Evolutionary conservation across 495 filamentous ascomycete species (phyloP).

Genomic region (Amniculicola lignicola): DNA sequence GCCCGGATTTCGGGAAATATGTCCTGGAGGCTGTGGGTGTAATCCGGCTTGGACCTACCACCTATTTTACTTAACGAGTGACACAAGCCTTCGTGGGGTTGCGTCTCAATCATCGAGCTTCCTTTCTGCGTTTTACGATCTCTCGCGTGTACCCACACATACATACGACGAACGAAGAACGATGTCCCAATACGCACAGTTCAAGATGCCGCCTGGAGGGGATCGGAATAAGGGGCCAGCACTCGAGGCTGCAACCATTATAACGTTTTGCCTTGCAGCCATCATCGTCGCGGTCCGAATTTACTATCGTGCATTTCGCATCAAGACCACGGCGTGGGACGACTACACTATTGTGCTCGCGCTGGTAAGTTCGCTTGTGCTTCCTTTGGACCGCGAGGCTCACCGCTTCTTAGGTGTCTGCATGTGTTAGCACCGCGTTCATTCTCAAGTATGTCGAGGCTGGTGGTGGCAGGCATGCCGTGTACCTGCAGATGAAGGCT

Average conservation of each 20-base stretch:
- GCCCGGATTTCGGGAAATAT: no score
- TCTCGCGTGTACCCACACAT: no score
- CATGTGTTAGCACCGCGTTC: conserved; percentile 6
- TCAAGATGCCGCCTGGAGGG: neutral
- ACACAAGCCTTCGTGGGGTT: no score
- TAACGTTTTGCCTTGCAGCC: neutral
- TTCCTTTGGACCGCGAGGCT: neutral
- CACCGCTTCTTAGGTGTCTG: neutral
- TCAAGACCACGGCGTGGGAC: conserved; percentile 3
- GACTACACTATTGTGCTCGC: conserved; percentile 2
- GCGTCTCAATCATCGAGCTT: no score
- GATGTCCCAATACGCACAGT: neutral
- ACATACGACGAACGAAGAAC: no score
- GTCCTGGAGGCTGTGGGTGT: no score
- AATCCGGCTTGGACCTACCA: no score
- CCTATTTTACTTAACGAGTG: no score
- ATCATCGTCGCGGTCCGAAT: neutral
- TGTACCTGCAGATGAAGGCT: conserved; percentile 2
- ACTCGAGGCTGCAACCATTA: neutral
- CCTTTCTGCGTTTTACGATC: no score
- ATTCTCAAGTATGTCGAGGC: conserved; percentile 9
- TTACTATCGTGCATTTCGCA: neutral
- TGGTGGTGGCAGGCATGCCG: conserved; percentile 10
- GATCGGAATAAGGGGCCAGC: conserved; percentile 1
- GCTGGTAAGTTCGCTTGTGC: neutral